Percentiles rank a stretch among this genome's conserved stretches.
phyloP scores from a whole-genome alignment of 2,329 filamentous ascomycete species.

The Phoma sp. region DNA sequence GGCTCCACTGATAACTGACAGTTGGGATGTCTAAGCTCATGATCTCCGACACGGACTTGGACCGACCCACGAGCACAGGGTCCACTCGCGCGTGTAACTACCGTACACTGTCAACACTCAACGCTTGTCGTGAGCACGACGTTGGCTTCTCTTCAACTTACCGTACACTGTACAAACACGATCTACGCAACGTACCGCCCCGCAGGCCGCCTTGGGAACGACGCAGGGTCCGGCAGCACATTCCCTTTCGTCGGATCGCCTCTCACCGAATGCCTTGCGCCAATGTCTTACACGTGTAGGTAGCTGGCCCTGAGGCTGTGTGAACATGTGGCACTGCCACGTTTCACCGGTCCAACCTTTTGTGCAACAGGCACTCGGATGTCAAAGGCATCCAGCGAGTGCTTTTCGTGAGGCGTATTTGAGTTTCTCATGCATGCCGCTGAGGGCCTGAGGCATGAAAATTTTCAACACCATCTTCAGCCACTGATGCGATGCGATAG shows the following conservation, averaged over 20 bases:
- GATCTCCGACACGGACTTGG: conserved; percentile 9
- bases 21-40: conserved; percentile 10
- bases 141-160: conserved; percentile 7
- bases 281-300: conserved; percentile 17
- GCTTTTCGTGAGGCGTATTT: neutral
- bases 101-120: conserved; percentile 10
- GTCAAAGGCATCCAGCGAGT: neutral
- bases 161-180: conserved; percentile 10
- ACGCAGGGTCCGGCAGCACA: conserved; percentile 5
- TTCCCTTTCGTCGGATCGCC: neutral
- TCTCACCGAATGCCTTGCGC: conserved; percentile 2
- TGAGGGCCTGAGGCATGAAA: conserved; percentile 1
- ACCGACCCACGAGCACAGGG: conserved; percentile 7
- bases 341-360: neutral
- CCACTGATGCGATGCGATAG: neutral
- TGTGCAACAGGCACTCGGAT: neutral
- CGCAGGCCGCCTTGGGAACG: neutral
- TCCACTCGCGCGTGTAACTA: conserved; percentile 12
- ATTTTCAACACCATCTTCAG: conserved; percentile 1
- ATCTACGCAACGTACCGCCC: conserved; percentile 2
- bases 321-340: conserved; percentile 2
- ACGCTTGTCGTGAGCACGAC: conserved; percentile 3
- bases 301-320: conserved; percentile 13
- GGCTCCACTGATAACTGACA: conserved; percentile 18
- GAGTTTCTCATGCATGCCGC: conserved; percentile 1